phyloP scores from a whole-genome alignment of 1,139 yeast genomes.

The Saccharomycopsis hybrid region DNA sequence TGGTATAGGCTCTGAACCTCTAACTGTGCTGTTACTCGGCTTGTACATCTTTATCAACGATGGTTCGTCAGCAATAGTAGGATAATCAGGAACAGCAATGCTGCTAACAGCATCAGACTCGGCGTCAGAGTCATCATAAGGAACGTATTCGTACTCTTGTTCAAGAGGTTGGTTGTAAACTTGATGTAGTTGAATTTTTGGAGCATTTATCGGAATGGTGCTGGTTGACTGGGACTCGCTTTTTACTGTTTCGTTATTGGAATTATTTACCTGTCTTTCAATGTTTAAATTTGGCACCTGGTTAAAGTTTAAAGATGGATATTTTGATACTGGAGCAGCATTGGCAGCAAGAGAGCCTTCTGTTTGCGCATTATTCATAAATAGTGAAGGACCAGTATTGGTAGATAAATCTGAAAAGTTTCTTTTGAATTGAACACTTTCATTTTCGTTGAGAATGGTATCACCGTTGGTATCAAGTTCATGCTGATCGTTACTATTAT shows the following conservation, averaged over 20 bases:
- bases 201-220: too few species aligned
- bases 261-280: too few species aligned
- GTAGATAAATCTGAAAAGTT: slow-evolving; percentile 11
- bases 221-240: too few species aligned
- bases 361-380: neutral
- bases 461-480: neutral
- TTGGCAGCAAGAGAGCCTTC: neutral
- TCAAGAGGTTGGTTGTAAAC: neutral
- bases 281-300: neutral
- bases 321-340: neutral
- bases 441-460: neutral
- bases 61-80: slow-evolving; percentile 15
- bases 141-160: slow-evolving; percentile 4
- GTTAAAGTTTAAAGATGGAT: neutral
- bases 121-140: slow-evolving; percentile 1
- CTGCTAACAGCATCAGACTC: slow-evolving; percentile 11
- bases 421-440: slow-evolving; percentile 6
- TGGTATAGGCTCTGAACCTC: neutral
- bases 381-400: slow-evolving; percentile 1
- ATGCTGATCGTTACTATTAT: neutral
- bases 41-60: slow-evolving; percentile 13
- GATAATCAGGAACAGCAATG: slow-evolving; percentile 16
- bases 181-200: neutral
- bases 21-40: neutral
- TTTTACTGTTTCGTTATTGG: neutral